Percentiles rank a stretch among this genome's conserved stretches.
Conservation (phyloP, 164 flowering plant genomes). For the Magnolia kwangsiensis region DNA sequence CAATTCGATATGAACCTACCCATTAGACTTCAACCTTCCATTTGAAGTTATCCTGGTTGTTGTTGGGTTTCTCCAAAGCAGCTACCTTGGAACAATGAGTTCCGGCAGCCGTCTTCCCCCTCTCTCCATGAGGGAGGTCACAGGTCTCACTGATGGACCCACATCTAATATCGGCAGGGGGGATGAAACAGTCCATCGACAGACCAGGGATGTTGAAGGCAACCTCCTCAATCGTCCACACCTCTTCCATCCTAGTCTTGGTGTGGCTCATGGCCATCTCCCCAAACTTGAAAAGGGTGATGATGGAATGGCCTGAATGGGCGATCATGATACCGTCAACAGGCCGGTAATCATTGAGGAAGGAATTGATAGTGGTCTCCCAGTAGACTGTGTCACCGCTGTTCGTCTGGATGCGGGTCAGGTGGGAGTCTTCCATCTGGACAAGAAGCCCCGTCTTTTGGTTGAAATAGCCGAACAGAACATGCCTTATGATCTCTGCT, state of each 20-base stretch:
- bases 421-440: slow-evolving; percentile 62
- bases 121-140: slow-evolving; percentile 64
- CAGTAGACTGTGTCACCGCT: slow-evolving; percentile 65
- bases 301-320: slow-evolving; percentile 58
- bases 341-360: slow-evolving; percentile 52
- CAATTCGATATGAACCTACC: slow-evolving; percentile 36
- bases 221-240: slow-evolving; percentile 68
- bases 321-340: slow-evolving; percentile 73
- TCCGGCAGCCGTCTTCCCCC: slow-evolving; percentile 42
- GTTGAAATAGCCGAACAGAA: slow-evolving; percentile 63
- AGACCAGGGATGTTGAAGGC: slow-evolving; percentile 64
- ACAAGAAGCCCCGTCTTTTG: slow-evolving; percentile 64
- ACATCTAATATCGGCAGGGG: slow-evolving; percentile 67
- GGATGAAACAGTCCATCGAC: slow-evolving; percentile 62
- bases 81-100: slow-evolving; percentile 42
- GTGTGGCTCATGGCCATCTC: slow-evolving; percentile 77
- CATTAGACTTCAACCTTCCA: slow-evolving; percentile 66
- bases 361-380: slow-evolving; percentile 74
- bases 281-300: slow-evolving; percentile 61
- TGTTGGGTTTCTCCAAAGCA: slow-evolving; percentile 11
- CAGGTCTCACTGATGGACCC: slow-evolving; percentile 61
- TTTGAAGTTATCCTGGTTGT: slow-evolving; percentile 33
- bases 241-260: slow-evolving; percentile 65
- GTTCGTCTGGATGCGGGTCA: slow-evolving; percentile 58
- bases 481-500: slow-evolving; percentile 65